A percentile compares a stretch with the other conserved stretches of the same genome.
phyloP scores from a whole-genome alignment of 768 basidiomycete genomes.

The Mycena latifolia region DNA sequence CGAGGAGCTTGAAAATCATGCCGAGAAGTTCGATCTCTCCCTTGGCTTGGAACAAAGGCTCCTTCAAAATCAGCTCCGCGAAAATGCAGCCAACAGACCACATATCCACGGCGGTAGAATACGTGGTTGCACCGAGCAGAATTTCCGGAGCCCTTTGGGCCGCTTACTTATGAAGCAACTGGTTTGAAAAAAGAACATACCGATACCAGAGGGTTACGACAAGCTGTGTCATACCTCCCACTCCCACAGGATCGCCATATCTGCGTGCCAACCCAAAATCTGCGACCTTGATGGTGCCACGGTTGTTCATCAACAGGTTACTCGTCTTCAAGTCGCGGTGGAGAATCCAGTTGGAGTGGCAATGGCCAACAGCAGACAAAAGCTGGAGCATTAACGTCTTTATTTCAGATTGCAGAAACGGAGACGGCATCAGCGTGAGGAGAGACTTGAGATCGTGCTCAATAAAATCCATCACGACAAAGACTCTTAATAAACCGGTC shows the following conservation, averaged over 20 bases:
- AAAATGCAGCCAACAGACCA: constrained; percentile 99
- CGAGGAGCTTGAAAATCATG: constrained; percentile 96
- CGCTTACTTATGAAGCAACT: constrained; percentile 33
- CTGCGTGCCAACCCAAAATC: constrained; percentile 97
- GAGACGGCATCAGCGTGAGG: constrained; percentile 93
- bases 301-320: constrained; percentile 98
- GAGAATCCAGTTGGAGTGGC: constrained; percentile 97
- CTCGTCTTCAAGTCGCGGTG: constrained; percentile 98
- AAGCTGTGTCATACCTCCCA: constrained; percentile 97
- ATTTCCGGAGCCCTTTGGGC: constrained; percentile 90
- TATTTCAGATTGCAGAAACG: constrained; percentile 97
- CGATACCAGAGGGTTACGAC: constrained; percentile 99
- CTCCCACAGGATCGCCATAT: constrained; percentile 96
- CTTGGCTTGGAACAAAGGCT: constrained; percentile 98
- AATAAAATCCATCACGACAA: constrained; percentile 99
- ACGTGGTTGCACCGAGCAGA: constrained; percentile 90
- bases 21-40: constrained; percentile 92
- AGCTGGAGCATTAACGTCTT: constrained; percentile 97
- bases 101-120: constrained; percentile 96
- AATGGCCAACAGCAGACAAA: constrained; percentile 92
- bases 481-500: constrained; percentile 73
- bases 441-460: constrained; percentile 99
- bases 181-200: constrained; percentile 56
- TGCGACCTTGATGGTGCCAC: constrained; percentile 98
- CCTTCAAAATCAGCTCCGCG: constrained; percentile 93